A percentile compares a stretch with the other conserved stretches of the same genome.
phyloP scores from a whole-genome alignment of 495 filamentous ascomycete genomes.

The Mytilinidion resinicola region DNA sequence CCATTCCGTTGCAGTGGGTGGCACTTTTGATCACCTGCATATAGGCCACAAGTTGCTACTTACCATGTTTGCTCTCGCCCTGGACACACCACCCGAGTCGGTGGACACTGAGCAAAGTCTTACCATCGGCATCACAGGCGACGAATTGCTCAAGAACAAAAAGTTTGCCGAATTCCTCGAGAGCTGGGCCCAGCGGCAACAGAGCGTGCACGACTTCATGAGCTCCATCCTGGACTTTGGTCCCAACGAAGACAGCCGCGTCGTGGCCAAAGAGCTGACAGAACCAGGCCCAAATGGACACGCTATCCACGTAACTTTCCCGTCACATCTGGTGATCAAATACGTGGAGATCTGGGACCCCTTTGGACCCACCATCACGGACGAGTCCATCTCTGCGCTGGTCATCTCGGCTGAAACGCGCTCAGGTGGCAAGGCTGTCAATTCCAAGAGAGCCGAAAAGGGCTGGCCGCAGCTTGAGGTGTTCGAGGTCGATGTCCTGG shows the following conservation, averaged over 20 bases:
- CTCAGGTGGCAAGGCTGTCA: slow-evolving; percentile 75
- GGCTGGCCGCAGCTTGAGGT: slow-evolving; percentile 72
- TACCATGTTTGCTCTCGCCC: slow-evolving; percentile 70
- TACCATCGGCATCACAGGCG: slow-evolving; percentile 81
- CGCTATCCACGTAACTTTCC: slow-evolving; percentile 44
- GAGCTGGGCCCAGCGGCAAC: slow-evolving; percentile 66
- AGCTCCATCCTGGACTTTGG: slow-evolving; percentile 58
- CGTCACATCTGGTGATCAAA: slow-evolving; percentile 50
- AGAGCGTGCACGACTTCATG: slow-evolving; percentile 64
- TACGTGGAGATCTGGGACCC: slow-evolving; percentile 81
- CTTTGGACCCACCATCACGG: slow-evolving; percentile 87
- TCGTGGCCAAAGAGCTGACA: slow-evolving; percentile 26
- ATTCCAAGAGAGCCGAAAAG: slow-evolving; percentile 67
- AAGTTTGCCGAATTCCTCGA: slow-evolving; percentile 76
- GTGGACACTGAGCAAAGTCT: slow-evolving; percentile 48
- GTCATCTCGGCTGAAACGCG: slow-evolving; percentile 88
- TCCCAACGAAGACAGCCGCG: slow-evolving; percentile 31
- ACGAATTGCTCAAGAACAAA: slow-evolving; percentile 78
- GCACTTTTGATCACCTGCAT: slow-evolving; percentile 95
- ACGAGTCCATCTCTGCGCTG: slow-evolving; percentile 68
- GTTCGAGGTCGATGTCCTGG: slow-evolving; percentile 88
- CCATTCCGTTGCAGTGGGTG: slow-evolving; percentile 70
- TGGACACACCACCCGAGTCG: slow-evolving; percentile 39
- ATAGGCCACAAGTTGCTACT: slow-evolving; percentile 92
- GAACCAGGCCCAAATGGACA: slow-evolving; percentile 47